A percentile compares a stretch with the other conserved stretches of the same genome.
Evolutionary conservation across 768 basidiomycete genomes (phyloP).

Genomic region (Coprinellus micaceus): DNA sequence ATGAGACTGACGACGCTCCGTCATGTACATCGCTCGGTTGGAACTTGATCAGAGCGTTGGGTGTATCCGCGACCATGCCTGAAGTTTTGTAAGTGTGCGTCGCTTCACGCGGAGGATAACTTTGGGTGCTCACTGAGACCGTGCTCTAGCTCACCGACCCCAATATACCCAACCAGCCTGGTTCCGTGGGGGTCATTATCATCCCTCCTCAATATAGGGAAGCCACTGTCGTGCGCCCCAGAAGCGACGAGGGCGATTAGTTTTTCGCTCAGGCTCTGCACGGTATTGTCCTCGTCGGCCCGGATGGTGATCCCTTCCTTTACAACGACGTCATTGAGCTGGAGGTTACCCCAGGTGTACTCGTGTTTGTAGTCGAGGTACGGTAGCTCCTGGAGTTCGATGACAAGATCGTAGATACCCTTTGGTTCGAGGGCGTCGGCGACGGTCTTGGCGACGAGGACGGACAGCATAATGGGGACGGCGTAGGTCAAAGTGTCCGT

Average conservation of each 20-base stretch:
- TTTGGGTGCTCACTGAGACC: constrained; percentile 63
- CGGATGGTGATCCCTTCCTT: constrained; percentile 67
- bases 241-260: constrained; percentile 54
- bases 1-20: constrained; percentile 56
- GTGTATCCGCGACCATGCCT: constrained; percentile 76
- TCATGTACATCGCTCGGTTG: constrained; percentile 41
- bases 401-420: constrained; percentile 96
- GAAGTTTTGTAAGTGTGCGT: constrained; percentile 5
- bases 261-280: constrained; percentile 68
- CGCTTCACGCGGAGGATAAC: constrained; percentile 5
- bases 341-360: constrained; percentile 78
- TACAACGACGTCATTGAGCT: constrained; percentile 76
- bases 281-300: constrained; percentile 72
- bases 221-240: constrained; percentile 76
- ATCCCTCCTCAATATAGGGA: constrained; percentile 73
- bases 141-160: constrained; percentile 90
- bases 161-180: constrained; percentile 87
- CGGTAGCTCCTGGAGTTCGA: constrained; percentile 86
- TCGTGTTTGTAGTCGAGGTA: constrained; percentile 90
- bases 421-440: constrained; percentile 88
- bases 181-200: constrained; percentile 38
- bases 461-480: constrained; percentile 82
- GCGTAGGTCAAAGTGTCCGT: constrained; percentile 92
- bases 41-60: constrained; percentile 66
- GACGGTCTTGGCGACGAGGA: constrained; percentile 87